A percentile compares a stretch with the other conserved stretches of the same genome.
Evolutionary conservation across 2,329 filamentous ascomycete genomes (phyloP).

Genomic region (Penicillium polonicum): DNA sequence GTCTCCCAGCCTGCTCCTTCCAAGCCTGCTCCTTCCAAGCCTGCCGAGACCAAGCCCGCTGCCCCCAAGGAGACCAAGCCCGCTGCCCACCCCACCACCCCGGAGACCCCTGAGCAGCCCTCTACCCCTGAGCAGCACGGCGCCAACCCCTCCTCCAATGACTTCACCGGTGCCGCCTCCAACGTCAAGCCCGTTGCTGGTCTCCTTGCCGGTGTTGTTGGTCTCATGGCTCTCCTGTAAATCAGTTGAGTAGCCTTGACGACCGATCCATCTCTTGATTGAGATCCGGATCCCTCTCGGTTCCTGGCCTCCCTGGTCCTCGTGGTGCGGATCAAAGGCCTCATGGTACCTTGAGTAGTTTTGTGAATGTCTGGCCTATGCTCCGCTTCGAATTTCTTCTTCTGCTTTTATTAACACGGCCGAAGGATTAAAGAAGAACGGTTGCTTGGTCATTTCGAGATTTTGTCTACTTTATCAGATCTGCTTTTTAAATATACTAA

Average conservation of each 20-base stretch:
- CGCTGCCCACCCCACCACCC: conserved; percentile 1
- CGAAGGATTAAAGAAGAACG: conserved; percentile 3
- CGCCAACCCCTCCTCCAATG: conserved; percentile 8
- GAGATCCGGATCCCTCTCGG: neutral
- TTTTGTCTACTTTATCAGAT: conserved; percentile 13
- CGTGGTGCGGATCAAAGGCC: conserved; percentile 19
- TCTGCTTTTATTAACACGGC: conserved; percentile 2
- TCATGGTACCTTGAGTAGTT: conserved; percentile 3
- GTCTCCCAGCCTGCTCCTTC: neutral
- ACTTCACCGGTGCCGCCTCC: conserved; percentile 39
- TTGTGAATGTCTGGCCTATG: conserved; percentile 8
- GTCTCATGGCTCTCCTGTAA: conserved; percentile 42
- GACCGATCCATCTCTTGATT: neutral
- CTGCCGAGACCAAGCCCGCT: neutral
- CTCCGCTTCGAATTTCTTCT: conserved; percentile 13
- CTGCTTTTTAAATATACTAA: conserved; percentile 13
- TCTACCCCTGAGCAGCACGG: conserved; percentile 8
- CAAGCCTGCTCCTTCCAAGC: neutral
- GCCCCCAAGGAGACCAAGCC: neutral
- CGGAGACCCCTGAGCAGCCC: conserved; percentile 8
- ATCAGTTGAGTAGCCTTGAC: conserved; percentile 15
- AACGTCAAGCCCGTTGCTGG: conserved; percentile 37
- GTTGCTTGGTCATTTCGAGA: conserved; percentile 27
- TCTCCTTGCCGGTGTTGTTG: conserved; percentile 39
- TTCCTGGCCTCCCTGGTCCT: conserved; percentile 11